These are phyloP conservation scores for Exobasidium rhododendri DNA, from an alignment of 1,284 basidiomycete genomes.

Conservation along the genomic window DNA sequence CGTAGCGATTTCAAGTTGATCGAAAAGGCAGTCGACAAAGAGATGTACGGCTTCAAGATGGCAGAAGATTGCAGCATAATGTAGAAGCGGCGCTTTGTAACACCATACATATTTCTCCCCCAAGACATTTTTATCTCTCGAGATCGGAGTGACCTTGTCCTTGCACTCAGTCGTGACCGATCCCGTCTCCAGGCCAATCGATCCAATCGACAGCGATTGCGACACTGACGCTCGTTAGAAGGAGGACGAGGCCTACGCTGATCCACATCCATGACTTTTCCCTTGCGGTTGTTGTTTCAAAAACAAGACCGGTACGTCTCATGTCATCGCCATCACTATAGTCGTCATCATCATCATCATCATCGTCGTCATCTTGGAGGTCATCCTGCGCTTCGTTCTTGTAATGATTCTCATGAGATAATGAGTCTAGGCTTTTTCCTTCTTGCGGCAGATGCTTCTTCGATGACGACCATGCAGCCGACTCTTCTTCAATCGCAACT, in stretches of 20 bases:
- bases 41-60: constrained; percentile 54
- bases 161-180: constrained; percentile 14
- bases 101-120: no score
- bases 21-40: constrained; percentile 49
- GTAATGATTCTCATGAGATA: neutral
- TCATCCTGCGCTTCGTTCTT: no score
- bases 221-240: constrained; percentile 15
- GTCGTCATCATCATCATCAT: neutral
- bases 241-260: constrained; percentile 13
- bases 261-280: constrained; percentile 21
- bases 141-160: no score
- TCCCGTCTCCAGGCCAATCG: constrained; percentile 25
- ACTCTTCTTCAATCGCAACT: neutral
- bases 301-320: no score
- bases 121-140: no score
- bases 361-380: neutral
- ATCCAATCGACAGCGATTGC: constrained; percentile 20
- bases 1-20: constrained; percentile 47
- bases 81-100: no score
- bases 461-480: neutral
- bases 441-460: neutral
- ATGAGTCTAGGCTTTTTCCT: neutral
- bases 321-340: neutral
- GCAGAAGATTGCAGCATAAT: constrained; percentile 39
- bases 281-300: constrained; percentile 14